Evolutionary conservation across 139 green algal species (phyloP).

Genomic region (Cymbomonas tetramitiformis): DNA sequence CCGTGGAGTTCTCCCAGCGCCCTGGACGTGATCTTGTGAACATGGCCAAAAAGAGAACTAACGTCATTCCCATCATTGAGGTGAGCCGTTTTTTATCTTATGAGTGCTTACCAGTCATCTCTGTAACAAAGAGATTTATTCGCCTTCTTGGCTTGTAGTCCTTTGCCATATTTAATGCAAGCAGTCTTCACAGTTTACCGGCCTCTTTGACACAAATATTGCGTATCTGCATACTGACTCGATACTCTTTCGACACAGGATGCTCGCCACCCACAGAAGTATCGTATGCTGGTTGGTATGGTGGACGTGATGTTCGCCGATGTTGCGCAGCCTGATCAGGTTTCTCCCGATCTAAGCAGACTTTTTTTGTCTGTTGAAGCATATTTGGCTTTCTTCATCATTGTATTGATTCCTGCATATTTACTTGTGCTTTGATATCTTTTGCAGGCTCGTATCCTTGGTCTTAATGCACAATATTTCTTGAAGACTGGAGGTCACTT

Average conservation of each 20-base stretch:
- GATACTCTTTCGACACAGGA: too few relatives aligned
- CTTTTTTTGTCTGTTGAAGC: too few relatives aligned
- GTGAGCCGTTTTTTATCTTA: too few relatives aligned
- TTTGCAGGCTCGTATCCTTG: conserved; percentile 94
- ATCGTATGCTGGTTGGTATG: conserved; percentile 99
- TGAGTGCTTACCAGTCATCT: too few relatives aligned
- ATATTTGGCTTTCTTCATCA: not conserved
- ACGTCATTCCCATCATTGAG: conserved; percentile 99
- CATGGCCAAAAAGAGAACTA: conserved; percentile 99
- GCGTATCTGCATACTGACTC: too few relatives aligned
- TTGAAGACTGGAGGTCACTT: conserved; percentile 92
- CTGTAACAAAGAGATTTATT: too few relatives aligned
- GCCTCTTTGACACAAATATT: too few relatives aligned
- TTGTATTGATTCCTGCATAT: not conserved
- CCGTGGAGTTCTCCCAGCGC: conserved; percentile 96
- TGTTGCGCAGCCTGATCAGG: conserved; percentile 73
- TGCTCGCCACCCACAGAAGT: conserved; percentile 88
- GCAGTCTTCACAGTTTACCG: too few relatives aligned
- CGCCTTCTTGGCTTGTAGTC: too few relatives aligned
- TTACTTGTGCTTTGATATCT: conserved; percentile 28
- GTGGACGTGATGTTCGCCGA: conserved; percentile 97
- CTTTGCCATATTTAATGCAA: too few relatives aligned
- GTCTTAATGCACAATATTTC: conserved; percentile 93
- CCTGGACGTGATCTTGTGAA: conserved; percentile 91
- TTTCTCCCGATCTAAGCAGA: not conserved